These are phyloP conservation scores for Echinosophora koreensis DNA, from an alignment of 306 rosid species.

Conservation along the genomic window DNA sequence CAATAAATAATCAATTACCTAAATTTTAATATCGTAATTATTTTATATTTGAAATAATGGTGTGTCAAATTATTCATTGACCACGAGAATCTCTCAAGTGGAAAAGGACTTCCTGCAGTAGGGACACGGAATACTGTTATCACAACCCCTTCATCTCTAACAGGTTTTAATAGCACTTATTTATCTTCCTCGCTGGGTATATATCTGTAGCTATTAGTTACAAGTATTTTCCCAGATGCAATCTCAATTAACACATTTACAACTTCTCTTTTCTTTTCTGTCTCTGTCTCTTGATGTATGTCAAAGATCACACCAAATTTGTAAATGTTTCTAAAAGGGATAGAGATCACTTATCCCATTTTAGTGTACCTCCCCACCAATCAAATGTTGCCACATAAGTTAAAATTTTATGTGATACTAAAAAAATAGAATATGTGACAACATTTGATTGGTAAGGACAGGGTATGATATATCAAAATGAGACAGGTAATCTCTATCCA, in stretches of 20 bases:
- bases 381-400: too few species aligned
- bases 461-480: too few species aligned
- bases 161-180: too few species aligned
- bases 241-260: background rate
- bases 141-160: too few species aligned
- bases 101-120: background rate
- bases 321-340: background rate
- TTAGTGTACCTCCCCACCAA: too few species aligned
- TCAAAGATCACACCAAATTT: conserved; percentile 26
- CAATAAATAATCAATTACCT: background rate
- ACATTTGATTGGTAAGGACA: too few species aligned
- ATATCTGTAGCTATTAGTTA: too few species aligned
- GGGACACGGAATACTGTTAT: background rate
- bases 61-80: background rate
- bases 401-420: too few species aligned
- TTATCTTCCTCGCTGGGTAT: too few species aligned
- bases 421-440: too few species aligned
- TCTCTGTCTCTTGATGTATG: background rate
- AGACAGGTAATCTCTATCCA: too few species aligned
- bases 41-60: background rate
- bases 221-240: background rate
- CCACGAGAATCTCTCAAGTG: background rate
- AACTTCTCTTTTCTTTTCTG: background rate
- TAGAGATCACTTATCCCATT: too few species aligned
- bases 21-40: background rate